Conservation (phyloP, 129 eudicot genomes). For the Artemisia argyi region DNA sequence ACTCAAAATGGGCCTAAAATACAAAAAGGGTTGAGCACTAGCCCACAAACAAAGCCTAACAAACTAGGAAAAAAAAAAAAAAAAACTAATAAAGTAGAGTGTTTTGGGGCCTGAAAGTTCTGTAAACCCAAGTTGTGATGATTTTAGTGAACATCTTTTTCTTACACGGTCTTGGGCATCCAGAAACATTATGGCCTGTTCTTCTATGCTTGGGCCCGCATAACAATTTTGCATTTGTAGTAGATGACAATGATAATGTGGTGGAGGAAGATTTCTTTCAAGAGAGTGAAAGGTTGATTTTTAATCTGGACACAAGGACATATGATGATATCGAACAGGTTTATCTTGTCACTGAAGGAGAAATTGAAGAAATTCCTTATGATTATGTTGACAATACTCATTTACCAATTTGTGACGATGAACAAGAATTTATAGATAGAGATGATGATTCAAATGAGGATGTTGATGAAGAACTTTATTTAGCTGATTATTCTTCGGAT, state of each 20-base stretch:
- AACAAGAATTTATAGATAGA: neutral
- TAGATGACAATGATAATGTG: neutral
- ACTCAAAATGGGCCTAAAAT: too few species aligned
- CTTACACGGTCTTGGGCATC: too few species aligned
- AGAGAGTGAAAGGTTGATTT: neutral
- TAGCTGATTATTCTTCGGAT: neutral
- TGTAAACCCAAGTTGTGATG: too few species aligned
- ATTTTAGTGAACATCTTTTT: too few species aligned
- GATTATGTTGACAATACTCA: too few species aligned
- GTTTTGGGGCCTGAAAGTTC: too few species aligned
- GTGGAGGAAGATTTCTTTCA: neutral
- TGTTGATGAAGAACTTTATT: neutral
- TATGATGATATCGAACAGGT: neutral
- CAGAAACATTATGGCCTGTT: too few species aligned
- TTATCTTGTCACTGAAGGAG: neutral
- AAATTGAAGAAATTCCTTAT: neutral
- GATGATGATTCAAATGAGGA: neutral
- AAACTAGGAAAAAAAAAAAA: too few species aligned
- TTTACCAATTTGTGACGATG: neutral
- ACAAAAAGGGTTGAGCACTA: too few species aligned
- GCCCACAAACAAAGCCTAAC: too few species aligned
- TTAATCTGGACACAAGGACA: neutral
- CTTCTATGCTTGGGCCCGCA: too few species aligned
- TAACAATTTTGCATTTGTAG: neutral
- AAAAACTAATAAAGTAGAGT: too few species aligned